Evolutionary conservation across 1,139 yeast genomes (phyloP).

Genomic region (Diutina mesorugosa): DNA sequence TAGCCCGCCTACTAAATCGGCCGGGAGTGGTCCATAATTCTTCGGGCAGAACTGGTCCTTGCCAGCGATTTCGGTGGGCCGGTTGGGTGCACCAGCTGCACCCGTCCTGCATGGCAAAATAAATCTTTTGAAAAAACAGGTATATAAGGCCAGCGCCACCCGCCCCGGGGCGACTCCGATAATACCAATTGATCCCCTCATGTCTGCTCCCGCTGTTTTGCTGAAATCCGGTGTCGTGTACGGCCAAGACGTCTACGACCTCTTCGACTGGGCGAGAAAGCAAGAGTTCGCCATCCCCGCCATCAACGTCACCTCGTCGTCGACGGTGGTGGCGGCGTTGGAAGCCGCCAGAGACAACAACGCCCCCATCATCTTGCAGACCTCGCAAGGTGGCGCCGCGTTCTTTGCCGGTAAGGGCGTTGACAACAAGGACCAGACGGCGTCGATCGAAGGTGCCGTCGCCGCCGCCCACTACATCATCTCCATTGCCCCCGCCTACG

Average conservation of each 20-base stretch:
- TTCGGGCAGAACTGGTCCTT: too few relatives aligned
- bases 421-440: constrained; percentile 82
- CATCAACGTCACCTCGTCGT: constrained; percentile 93
- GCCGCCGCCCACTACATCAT: constrained; percentile 99
- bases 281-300: constrained; percentile 97
- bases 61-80: too few relatives aligned
- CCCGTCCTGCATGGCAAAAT: too few relatives aligned
- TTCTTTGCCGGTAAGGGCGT: constrained; percentile 99
- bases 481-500: constrained; percentile 91
- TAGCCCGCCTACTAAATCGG: too few relatives aligned
- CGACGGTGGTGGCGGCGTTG: constrained; percentile 92
- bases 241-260: constrained; percentile 92
- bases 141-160: neutral
- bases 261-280: constrained; percentile 88
- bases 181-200: neutral
- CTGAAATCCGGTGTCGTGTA: constrained; percentile 94
- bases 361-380: constrained; percentile 93
- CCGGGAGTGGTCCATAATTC: too few relatives aligned
- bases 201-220: constrained; percentile 20
- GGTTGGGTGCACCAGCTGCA: too few relatives aligned
- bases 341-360: constrained; percentile 97
- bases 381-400: constrained; percentile 99
- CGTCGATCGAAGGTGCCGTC: constrained; percentile 88
- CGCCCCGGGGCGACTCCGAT: neutral
- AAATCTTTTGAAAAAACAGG: too few relatives aligned